These are phyloP conservation scores for Leishmania martiniquensis DNA, from an alignment of 208 protist genomes.

Conservation along the genomic window DNA sequence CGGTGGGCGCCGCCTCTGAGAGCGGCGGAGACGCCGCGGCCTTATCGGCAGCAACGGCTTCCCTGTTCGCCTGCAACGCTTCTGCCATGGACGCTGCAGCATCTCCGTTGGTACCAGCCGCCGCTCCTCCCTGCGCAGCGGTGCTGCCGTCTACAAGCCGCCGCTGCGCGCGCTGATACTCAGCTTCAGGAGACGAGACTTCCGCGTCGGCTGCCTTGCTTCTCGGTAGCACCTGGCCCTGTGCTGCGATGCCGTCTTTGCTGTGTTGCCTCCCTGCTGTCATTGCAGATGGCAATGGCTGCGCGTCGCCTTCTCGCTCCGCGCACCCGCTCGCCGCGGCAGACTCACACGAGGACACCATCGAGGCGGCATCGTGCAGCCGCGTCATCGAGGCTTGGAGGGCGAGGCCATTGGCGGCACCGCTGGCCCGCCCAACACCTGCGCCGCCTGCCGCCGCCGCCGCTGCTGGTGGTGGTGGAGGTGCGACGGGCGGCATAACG, in stretches of 20 bases:
- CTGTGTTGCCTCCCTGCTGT: not conserved
- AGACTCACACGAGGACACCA: not conserved
- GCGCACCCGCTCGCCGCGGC: not conserved
- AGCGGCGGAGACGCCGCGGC: not conserved
- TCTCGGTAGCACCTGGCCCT: not conserved
- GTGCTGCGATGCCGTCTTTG: not conserved
- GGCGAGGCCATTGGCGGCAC: not conserved
- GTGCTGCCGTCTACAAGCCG: not conserved
- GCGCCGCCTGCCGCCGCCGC: not conserved
- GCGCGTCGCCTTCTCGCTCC: not conserved
- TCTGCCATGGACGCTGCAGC: constrained; percentile 11
- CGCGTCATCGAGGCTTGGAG: not conserved
- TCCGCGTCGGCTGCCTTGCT: constrained; percentile 1
- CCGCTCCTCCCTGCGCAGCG: not conserved
- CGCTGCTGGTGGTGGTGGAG: not conserved
- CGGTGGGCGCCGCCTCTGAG: not conserved
- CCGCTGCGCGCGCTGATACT: not conserved
- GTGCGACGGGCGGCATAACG: not conserved
- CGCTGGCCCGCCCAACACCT: not conserved
- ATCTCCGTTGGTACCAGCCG: not conserved
- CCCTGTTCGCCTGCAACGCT: not conserved
- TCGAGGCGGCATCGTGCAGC: not conserved
- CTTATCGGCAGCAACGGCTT: not conserved
- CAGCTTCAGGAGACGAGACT: not conserved
- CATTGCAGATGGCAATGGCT: not conserved